A percentile compares a stretch with the other conserved stretches of the same genome.
Conservation (phyloP, 2,329 filamentous ascomycete species). For the Apiospora hydei region DNA sequence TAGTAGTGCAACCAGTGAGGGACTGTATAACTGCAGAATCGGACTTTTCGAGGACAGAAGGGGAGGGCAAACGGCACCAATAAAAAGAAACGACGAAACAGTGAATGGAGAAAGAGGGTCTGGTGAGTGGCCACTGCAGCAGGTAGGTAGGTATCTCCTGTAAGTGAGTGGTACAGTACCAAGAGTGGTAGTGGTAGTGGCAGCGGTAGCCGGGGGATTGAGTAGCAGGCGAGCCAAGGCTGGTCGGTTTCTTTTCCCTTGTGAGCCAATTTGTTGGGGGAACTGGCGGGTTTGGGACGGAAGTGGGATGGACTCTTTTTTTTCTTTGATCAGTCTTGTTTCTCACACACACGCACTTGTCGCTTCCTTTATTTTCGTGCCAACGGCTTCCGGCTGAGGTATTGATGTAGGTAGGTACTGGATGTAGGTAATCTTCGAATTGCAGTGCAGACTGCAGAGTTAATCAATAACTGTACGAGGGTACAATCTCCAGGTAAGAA, state of each 20-base stretch:
- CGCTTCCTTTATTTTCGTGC: not conserved
- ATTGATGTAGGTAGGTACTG: not conserved
- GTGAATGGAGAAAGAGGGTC: not conserved
- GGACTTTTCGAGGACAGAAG: conserved; percentile 3
- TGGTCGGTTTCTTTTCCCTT: conserved; percentile 3
- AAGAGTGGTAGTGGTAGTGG: not conserved
- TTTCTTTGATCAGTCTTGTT: not conserved
- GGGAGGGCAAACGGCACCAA: not conserved
- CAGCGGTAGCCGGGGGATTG: not conserved
- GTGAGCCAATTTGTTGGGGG: conserved; percentile 22
- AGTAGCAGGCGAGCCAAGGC: conserved; percentile 15
- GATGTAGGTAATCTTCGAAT: not conserved
- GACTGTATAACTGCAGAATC: not conserved
- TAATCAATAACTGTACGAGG: not conserved
- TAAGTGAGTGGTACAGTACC: not conserved
- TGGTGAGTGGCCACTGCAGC: not conserved
- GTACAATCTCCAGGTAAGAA: not conserved
- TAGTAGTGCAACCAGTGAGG: not conserved
- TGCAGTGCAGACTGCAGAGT: not conserved
- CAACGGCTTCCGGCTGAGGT: conserved; percentile 17
- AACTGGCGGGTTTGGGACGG: conserved; percentile 12
- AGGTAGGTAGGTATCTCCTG: not conserved
- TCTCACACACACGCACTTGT: not conserved
- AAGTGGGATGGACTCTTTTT: conserved; percentile 16
- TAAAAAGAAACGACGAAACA: conserved; percentile 20